Evolutionary conservation across 2,329 filamentous ascomycete species (phyloP).

Genomic region (Phialophora verrucosa): DNA sequence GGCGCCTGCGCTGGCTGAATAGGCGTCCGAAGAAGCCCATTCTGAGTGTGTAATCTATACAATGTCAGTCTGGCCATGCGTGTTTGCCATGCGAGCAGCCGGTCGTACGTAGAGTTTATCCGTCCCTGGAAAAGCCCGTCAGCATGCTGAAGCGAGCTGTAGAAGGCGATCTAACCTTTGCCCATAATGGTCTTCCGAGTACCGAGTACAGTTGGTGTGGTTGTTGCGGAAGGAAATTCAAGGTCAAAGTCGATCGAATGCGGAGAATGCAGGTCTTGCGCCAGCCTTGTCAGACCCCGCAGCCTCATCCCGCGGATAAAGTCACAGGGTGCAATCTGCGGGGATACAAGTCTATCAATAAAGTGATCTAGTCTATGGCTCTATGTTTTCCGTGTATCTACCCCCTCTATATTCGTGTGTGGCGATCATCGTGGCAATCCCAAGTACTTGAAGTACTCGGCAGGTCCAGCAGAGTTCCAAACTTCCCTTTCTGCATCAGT

Average conservation of each 20-base stretch:
- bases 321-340: background rate
- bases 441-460: conserved; percentile 35
- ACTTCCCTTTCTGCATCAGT: conserved; percentile 36
- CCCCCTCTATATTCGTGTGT: background rate
- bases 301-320: background rate
- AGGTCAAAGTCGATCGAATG: background rate
- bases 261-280: background rate
- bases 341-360: background rate
- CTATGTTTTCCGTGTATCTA: background rate
- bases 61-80: conserved; percentile 3
- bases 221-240: conserved; percentile 3
- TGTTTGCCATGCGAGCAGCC: background rate
- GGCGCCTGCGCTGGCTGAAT: conserved; percentile 77
- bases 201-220: background rate
- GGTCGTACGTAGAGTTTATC: conserved; percentile 56
- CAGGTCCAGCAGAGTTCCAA: conserved; percentile 36
- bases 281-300: background rate
- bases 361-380: background rate
- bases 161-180: conserved; percentile 46
- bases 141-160: conserved; percentile 31
- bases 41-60: conserved; percentile 89
- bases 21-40: conserved; percentile 91
- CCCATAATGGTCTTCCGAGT: conserved; percentile 42
- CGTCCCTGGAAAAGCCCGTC: conserved; percentile 47
- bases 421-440: conserved; percentile 33